Conservation (phyloP, 108 stramenopile genomes). For the Cyclotella baltica region DNA sequence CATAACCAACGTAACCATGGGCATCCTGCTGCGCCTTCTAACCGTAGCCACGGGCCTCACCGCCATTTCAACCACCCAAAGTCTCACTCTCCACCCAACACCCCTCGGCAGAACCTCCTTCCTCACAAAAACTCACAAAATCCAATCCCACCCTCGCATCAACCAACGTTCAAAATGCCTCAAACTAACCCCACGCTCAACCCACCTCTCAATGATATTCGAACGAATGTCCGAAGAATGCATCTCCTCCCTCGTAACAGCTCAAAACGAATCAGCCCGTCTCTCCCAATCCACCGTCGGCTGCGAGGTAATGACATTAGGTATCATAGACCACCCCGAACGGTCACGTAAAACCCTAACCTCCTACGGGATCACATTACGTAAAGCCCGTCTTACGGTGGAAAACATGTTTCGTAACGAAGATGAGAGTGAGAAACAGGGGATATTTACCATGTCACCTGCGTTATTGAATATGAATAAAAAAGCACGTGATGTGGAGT, state of each 20-base stretch:
- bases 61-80: not conserved
- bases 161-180: not conserved
- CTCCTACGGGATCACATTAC: conserved; percentile 55
- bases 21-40: not conserved
- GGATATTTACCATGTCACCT: conserved; percentile 42
- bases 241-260: conserved; percentile 66
- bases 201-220: conserved; percentile 55
- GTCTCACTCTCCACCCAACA: conserved; percentile 7
- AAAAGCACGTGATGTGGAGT: conserved; percentile 59
- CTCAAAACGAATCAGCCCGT: conserved; percentile 64
- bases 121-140: not conserved
- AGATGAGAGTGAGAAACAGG: conserved; percentile 29
- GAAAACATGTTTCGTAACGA: conserved; percentile 53
- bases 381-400: conserved; percentile 43
- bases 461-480: conserved; percentile 50
- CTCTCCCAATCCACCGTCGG: conserved; percentile 50
- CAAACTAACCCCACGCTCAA: not conserved
- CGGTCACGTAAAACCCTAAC: conserved; percentile 59
- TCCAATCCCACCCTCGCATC: not conserved
- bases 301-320: conserved; percentile 68
- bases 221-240: conserved; percentile 82
- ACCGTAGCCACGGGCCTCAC: not conserved
- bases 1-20: not conserved
- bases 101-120: conserved; percentile 19
- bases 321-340: conserved; percentile 72